Percentiles rank a stretch among this genome's conserved stretches.
Conservation (phyloP, 305 asterid genomes). For the Fraxinus paxiana region DNA sequence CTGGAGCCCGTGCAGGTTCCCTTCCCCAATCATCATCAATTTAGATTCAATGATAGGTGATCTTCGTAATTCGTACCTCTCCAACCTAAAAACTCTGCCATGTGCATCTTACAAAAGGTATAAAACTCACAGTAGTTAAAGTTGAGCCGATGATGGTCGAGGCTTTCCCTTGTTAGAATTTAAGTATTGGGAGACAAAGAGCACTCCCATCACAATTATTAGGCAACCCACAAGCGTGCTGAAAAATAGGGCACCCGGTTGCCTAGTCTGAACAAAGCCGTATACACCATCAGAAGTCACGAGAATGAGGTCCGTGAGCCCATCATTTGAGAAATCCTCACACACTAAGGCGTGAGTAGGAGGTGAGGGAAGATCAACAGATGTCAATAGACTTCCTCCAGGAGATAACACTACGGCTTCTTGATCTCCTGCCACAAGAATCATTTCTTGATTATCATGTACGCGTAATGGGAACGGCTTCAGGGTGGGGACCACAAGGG, state of each 20-base stretch:
- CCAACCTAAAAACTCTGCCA: neutral
- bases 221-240: slow-evolving; percentile 96
- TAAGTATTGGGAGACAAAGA: slow-evolving; percentile 77
- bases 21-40: neutral
- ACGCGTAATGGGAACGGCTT: slow-evolving; percentile 68
- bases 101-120: neutral
- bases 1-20: neutral
- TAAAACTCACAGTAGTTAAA: slow-evolving; percentile 29
- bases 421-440: slow-evolving; percentile 92
- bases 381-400: slow-evolving; percentile 63
- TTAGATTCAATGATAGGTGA: neutral
- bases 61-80: neutral
- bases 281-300: slow-evolving; percentile 82
- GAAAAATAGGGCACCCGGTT: slow-evolving; percentile 95
- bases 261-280: slow-evolving; percentile 92
- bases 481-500: slow-evolving; percentile 74
- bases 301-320: slow-evolving; percentile 72
- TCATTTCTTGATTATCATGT: slow-evolving; percentile 66
- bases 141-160: slow-evolving; percentile 49
- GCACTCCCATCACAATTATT: slow-evolving; percentile 78
- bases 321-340: slow-evolving; percentile 84
- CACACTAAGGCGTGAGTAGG: slow-evolving; percentile 75
- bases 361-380: slow-evolving; percentile 77
- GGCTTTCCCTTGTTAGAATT: slow-evolving; percentile 81
- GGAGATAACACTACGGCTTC: slow-evolving; percentile 81